These are phyloP conservation scores for Oryza coarctata DNA, from an alignment of 176 grass and related monocot genomes.

Conservation along the genomic window DNA sequence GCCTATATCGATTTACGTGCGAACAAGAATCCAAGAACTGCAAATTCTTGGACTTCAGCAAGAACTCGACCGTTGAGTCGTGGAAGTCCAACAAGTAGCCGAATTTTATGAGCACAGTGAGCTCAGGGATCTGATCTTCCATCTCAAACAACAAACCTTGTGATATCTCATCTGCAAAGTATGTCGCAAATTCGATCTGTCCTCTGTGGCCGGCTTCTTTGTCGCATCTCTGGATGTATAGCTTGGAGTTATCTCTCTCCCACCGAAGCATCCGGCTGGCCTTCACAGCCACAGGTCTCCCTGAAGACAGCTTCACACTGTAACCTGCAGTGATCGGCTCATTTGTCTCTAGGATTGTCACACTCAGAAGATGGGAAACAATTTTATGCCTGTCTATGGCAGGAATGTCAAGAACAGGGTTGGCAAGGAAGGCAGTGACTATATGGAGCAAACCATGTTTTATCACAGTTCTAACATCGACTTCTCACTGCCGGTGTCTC, in stretches of 20 bases:
- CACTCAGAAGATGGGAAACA: conserved; percentile 36
- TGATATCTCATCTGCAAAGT: conserved; percentile 56
- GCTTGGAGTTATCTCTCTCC: conserved; percentile 50
- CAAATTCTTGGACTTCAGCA: conserved; percentile 64
- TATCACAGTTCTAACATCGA: background rate
- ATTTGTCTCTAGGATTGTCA: conserved; percentile 37
- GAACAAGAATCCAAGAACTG: conserved; percentile 56
- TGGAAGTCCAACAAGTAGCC: conserved; percentile 61
- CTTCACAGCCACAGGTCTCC: conserved; percentile 23
- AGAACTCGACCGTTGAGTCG: conserved; percentile 42
- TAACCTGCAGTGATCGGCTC: conserved; percentile 54
- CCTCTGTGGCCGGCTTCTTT: background rate
- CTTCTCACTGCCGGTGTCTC: background rate
- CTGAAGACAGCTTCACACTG: conserved; percentile 40
- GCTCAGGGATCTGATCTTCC: conserved; percentile 38
- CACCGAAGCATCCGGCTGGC: conserved; percentile 46
- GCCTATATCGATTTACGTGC: too few species aligned
- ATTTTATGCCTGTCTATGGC: conserved; percentile 38
- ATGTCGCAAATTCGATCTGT: conserved; percentile 50
- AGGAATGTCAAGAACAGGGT: conserved; percentile 43
- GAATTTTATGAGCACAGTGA: conserved; percentile 48
- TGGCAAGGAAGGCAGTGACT: conserved; percentile 48
- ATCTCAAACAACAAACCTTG: conserved; percentile 60
- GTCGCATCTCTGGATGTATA: conserved; percentile 34
- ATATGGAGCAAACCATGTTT: conserved; percentile 44